Conservation (phyloP, 345 rosid genomes). For the Syzygium grande region DNA sequence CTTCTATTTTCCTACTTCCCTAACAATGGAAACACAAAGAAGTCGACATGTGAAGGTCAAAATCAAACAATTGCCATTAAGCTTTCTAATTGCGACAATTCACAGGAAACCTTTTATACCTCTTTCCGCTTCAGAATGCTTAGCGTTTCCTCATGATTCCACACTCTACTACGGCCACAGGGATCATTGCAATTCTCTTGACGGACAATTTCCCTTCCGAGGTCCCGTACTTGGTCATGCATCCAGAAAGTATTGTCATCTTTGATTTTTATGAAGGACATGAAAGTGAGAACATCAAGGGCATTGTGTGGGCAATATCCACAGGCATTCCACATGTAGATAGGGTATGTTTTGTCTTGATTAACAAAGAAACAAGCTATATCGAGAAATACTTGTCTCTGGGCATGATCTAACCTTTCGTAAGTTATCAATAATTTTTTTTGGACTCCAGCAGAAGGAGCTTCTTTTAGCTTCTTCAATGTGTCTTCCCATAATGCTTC, state of each 20-base stretch:
- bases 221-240: neutral
- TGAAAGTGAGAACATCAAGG: neutral
- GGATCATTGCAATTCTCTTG: neutral
- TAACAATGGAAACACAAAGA: neutral
- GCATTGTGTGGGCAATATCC: neutral
- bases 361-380: neutral
- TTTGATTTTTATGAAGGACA: neutral
- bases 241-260: neutral
- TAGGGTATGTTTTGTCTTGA: neutral
- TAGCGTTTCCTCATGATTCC: neutral
- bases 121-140: neutral
- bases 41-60: neutral
- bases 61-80: neutral
- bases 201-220: neutral
- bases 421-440: neutral
- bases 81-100: neutral
- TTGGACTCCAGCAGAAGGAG: neutral
- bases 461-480: neutral
- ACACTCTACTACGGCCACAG: neutral
- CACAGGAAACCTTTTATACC: neutral
- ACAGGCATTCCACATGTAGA: neutral
- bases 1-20: neutral
- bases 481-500: rapidly evolving
- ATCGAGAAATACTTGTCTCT: neutral
- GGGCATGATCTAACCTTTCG: neutral